A percentile compares a stretch with the other conserved stretches of the same genome.
These are phyloP conservation scores for Aspergillus hiratsukae DNA, from an alignment of 2,329 filamentous ascomycete genomes.

Conservation along the genomic window DNA sequence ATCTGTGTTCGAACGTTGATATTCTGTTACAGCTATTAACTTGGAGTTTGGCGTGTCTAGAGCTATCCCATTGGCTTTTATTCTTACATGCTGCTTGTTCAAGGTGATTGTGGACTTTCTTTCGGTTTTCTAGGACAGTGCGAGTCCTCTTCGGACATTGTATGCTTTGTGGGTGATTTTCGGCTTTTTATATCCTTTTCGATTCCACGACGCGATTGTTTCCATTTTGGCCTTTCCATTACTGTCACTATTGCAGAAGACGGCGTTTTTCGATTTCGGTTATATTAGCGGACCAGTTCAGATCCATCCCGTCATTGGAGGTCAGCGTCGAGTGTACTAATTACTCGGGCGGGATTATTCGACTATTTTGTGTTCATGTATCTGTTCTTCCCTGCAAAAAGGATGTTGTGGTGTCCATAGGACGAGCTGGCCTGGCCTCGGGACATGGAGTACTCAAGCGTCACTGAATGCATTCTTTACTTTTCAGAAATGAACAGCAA, in stretches of 20 bases:
- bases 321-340: background rate
- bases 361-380: background rate
- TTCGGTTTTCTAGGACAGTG: background rate
- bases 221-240: constrained; percentile 1
- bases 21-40: constrained; percentile 18
- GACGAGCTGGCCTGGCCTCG: background rate
- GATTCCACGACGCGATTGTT: constrained; percentile 9
- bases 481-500: background rate
- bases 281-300: constrained; percentile 5
- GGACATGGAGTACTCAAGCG: background rate
- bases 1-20: constrained; percentile 23
- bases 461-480: background rate
- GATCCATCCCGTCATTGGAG: background rate
- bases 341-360: background rate
- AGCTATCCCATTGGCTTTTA: constrained; percentile 13
- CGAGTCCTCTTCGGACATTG: background rate
- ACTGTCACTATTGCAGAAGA: constrained; percentile 19
- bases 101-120: background rate
- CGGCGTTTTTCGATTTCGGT: constrained; percentile 20
- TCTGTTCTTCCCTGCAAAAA: background rate
- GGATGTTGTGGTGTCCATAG: background rate
- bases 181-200: constrained; percentile 3
- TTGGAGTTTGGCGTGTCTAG: constrained; percentile 24
- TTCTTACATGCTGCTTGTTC: background rate
- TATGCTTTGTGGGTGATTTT: background rate